A percentile compares a stretch with the other conserved stretches of the same genome.
Conservation (phyloP, 106 monocot genomes). For the Allium cepa region DNA sequence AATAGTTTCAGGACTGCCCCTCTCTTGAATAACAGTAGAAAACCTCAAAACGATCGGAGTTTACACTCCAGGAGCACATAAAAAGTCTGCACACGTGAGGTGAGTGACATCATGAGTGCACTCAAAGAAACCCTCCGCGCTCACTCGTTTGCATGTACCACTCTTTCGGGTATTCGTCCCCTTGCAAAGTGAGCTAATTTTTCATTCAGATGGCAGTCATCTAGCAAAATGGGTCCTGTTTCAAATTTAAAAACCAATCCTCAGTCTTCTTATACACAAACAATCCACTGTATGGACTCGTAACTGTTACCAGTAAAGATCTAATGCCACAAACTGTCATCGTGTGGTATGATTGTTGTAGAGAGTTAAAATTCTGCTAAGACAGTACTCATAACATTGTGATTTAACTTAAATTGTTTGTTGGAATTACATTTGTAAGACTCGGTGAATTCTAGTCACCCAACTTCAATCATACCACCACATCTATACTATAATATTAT, state of each 20-base stretch:
- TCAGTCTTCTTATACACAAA: too few species aligned
- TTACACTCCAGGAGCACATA: slow-evolving; percentile 57
- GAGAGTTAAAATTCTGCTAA: too few species aligned
- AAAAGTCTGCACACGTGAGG: slow-evolving; percentile 72
- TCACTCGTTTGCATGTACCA: slow-evolving; percentile 60
- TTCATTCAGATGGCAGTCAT: slow-evolving; percentile 69
- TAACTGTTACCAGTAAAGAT: too few species aligned
- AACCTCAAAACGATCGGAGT: slow-evolving; percentile 67
- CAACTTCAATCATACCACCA: too few species aligned
- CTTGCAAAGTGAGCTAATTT: slow-evolving; percentile 67
- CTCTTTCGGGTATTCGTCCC: slow-evolving; percentile 68
- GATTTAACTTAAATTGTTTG: too few species aligned
- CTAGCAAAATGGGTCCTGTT: slow-evolving; percentile 53
- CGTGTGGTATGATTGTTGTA: too few species aligned
- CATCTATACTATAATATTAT: too few species aligned
- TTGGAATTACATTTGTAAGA: too few species aligned
- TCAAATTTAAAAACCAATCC: background rate
- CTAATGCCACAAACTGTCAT: too few species aligned
- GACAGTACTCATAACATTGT: too few species aligned
- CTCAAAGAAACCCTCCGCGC: slow-evolving; percentile 76
- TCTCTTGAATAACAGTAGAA: slow-evolving; percentile 78
- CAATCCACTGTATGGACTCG: too few species aligned
- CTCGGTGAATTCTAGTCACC: too few species aligned
- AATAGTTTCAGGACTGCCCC: slow-evolving; percentile 73
- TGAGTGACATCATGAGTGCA: slow-evolving; percentile 65